Conservation (phyloP, 768 basidiomycete genomes). For the Lactifluus echinatus region DNA sequence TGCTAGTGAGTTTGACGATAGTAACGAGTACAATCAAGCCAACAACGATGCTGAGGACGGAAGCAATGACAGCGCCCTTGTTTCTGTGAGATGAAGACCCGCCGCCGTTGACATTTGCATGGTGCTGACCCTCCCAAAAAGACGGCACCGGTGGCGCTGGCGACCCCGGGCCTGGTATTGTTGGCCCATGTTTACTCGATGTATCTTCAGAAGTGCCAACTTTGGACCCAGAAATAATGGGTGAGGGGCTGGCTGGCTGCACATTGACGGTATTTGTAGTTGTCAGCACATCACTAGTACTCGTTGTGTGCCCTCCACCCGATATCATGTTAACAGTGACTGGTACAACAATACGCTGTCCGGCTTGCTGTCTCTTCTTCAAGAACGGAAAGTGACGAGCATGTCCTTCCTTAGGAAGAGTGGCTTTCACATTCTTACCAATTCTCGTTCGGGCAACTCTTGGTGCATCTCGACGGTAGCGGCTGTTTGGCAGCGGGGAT, state of each 20-base stretch:
- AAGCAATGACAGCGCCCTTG: slow-evolving; percentile 14
- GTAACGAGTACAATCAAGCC: slow-evolving; percentile 15
- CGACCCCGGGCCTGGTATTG: slow-evolving; percentile 1
- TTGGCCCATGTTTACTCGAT: slow-evolving; percentile 1
- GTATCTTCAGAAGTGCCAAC: slow-evolving; percentile 2
- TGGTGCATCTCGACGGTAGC: slow-evolving; percentile 6
- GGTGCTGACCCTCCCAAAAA: not conserved
- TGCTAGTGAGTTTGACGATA: slow-evolving; percentile 17
- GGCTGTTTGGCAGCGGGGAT: slow-evolving; percentile 4
- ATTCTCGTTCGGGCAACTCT: slow-evolving; percentile 7
- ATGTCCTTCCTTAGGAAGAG: not conserved
- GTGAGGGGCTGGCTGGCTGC: not conserved
- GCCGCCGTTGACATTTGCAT: not conserved
- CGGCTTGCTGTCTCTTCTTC: slow-evolving; percentile 9
- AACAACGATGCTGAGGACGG: slow-evolving; percentile 12
- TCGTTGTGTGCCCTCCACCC: not conserved
- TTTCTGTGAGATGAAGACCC: slow-evolving; percentile 1
- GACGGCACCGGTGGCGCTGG: not conserved
- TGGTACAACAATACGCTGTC: not conserved
- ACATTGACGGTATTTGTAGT: not conserved
- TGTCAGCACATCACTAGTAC: not conserved
- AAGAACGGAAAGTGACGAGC: slow-evolving; percentile 4
- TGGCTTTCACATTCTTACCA: not conserved
- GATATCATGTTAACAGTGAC: slow-evolving; percentile 15
- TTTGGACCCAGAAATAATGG: not conserved